Percentiles rank a stretch among this genome's conserved stretches.
phyloP scores from a whole-genome alignment of 1,284 basidiomycete genomes.

The Malassezia sympodialis region DNA sequence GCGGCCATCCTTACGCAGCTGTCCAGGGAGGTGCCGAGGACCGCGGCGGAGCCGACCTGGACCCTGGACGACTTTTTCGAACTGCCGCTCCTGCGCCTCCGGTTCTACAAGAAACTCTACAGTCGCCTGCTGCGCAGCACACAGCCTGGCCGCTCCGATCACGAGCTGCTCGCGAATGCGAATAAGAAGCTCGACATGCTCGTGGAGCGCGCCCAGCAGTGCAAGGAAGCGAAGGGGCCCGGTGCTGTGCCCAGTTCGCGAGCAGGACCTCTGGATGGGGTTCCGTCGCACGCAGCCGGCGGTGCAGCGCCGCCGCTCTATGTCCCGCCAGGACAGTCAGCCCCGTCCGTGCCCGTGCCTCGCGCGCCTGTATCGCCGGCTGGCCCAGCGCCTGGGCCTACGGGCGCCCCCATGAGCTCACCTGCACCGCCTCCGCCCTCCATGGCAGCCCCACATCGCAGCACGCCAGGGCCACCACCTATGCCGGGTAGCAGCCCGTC shows the following conservation, averaged over 20 bases:
- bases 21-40: slow-evolving; percentile 50
- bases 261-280: background rate
- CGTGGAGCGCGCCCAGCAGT: slow-evolving; percentile 55
- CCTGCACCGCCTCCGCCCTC: background rate
- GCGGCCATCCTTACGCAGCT: slow-evolving; percentile 62
- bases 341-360: background rate
- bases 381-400: background rate
- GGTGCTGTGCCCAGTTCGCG: background rate
- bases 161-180: slow-evolving; percentile 67
- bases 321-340: background rate
- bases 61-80: slow-evolving; percentile 77
- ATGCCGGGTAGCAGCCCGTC: background rate
- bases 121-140: slow-evolving; percentile 75
- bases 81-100: slow-evolving; percentile 70
- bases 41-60: slow-evolving; percentile 54
- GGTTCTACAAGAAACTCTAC: slow-evolving; percentile 89
- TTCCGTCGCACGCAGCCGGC: background rate
- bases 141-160: slow-evolving; percentile 74
- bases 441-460: background rate
- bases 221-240: slow-evolving; percentile 3
- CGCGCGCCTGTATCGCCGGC: background rate
- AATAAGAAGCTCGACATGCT: slow-evolving; percentile 70
- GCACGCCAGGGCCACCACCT: background rate
- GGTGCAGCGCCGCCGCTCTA: background rate
- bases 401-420: background rate